phyloP scores from a whole-genome alignment of 2,329 filamentous ascomycete genomes.

The Fusarium fracticaudum region DNA sequence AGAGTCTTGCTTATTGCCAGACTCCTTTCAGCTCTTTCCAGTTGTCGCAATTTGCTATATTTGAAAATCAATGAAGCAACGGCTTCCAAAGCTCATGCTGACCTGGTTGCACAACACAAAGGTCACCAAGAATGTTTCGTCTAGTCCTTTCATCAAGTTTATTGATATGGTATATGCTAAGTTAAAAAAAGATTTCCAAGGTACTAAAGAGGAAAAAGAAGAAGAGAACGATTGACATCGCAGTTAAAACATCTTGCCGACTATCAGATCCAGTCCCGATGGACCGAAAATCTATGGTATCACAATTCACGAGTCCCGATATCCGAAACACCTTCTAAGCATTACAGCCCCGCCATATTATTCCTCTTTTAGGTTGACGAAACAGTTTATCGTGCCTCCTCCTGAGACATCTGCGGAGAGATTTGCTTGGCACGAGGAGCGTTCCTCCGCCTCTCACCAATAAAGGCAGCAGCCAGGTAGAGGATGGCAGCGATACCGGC shows the following conservation, averaged over 20 bases:
- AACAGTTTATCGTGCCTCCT: conserved; percentile 19
- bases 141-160: background rate
- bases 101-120: background rate
- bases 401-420: conserved; percentile 40
- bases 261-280: background rate
- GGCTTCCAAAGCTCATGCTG: background rate
- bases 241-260: background rate
- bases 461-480: conserved; percentile 52
- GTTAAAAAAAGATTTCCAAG: background rate
- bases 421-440: conserved; percentile 26
- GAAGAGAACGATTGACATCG: background rate
- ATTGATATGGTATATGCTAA: background rate
- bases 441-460: conserved; percentile 26
- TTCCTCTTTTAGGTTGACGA: background rate
- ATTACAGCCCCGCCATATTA: background rate
- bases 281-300: conserved; percentile 25
- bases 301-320: conserved; percentile 12
- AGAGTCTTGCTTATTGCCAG: background rate
- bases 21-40: background rate
- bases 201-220: background rate
- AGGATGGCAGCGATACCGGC: conserved; percentile 58
- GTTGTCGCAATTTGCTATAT: background rate
- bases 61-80: background rate
- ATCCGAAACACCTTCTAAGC: conserved; percentile 15
- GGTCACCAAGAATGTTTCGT: background rate